These are phyloP conservation scores for Calcarisporium arbuscula DNA, from an alignment of 2,329 filamentous ascomycete genomes.

Conservation along the genomic window DNA sequence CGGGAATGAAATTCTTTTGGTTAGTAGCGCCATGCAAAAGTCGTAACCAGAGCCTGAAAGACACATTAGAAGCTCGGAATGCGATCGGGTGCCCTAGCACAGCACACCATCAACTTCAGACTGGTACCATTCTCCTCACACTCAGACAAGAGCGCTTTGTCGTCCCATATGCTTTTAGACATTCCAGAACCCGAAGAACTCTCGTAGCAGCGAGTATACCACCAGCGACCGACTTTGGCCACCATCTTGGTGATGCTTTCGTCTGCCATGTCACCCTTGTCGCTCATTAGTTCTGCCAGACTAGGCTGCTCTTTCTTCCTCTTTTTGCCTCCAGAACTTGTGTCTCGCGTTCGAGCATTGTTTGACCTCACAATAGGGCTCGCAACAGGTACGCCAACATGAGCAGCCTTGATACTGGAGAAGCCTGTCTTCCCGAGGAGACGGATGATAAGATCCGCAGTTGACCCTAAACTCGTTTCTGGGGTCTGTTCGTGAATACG, in stretches of 20 bases:
- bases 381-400: slow-evolving; percentile 70
- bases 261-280: slow-evolving; percentile 64
- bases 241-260: slow-evolving; percentile 90
- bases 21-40: too few relatives aligned
- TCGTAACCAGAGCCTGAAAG: neutral
- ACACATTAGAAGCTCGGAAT: slow-evolving; percentile 39
- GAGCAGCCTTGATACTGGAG: slow-evolving; percentile 64
- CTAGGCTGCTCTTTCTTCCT: slow-evolving; percentile 39
- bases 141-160: slow-evolving; percentile 69
- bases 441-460: slow-evolving; percentile 56
- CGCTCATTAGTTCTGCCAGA: slow-evolving; percentile 67
- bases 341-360: slow-evolving; percentile 10
- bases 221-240: slow-evolving; percentile 86
- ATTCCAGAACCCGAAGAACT: slow-evolving; percentile 44
- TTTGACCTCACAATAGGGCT: slow-evolving; percentile 35
- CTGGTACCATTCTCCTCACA: slow-evolving; percentile 83
- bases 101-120: slow-evolving; percentile 85
- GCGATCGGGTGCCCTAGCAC: slow-evolving; percentile 72
- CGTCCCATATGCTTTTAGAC: slow-evolving; percentile 66
- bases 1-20: neutral
- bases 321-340: slow-evolving; percentile 16
- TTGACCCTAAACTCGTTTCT: slow-evolving; percentile 53
- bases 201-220: slow-evolving; percentile 93
- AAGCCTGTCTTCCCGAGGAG: slow-evolving; percentile 66
- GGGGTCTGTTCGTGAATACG: slow-evolving; percentile 56